A percentile compares a stretch with the other conserved stretches of the same genome.
These are phyloP conservation scores for Kitagawia praeruptora DNA, from an alignment of 129 eudicot species.

Conservation along the genomic window DNA sequence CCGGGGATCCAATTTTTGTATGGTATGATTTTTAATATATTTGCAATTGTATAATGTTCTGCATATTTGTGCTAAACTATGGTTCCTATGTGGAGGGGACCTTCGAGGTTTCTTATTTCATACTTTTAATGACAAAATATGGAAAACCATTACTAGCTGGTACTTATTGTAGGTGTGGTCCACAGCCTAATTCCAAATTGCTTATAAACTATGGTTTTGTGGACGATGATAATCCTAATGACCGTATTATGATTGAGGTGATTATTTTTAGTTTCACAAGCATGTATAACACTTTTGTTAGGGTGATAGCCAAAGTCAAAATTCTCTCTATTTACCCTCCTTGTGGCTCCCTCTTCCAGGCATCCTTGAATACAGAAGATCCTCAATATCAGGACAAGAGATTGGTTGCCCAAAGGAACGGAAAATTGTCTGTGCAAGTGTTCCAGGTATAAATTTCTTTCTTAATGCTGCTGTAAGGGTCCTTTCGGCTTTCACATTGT, in stretches of 20 bases:
- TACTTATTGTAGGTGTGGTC: conserved; percentile 76
- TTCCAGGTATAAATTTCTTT: conserved; percentile 39
- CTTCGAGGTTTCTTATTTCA: background rate
- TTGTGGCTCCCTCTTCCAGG: conserved; percentile 34
- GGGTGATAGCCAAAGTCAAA: conserved; percentile 1
- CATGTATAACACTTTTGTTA: background rate
- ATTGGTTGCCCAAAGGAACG: conserved; percentile 91
- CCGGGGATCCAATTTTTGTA: conserved; percentile 83
- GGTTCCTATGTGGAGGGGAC: background rate
- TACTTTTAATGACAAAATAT: background rate
- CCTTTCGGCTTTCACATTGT: background rate
- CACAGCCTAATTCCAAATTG: conserved; percentile 93
- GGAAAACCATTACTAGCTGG: conserved; percentile 6
- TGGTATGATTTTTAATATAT: conserved; percentile 52
- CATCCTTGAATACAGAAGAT: conserved; percentile 88
- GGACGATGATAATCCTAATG: conserved; percentile 83
- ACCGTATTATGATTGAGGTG: conserved; percentile 78
- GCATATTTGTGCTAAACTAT: conserved; percentile 2
- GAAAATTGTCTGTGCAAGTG: conserved; percentile 68
- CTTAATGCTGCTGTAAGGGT: background rate
- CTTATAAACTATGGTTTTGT: conserved; percentile 94
- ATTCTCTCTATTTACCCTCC: background rate
- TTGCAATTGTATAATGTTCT: conserved; percentile 1
- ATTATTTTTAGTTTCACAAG: conserved; percentile 4
- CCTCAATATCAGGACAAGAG: conserved; percentile 98